Base-by-base conservation (phyloP, 805 yeast genomes). In the Saccharomycopsis microspora region DNA sequence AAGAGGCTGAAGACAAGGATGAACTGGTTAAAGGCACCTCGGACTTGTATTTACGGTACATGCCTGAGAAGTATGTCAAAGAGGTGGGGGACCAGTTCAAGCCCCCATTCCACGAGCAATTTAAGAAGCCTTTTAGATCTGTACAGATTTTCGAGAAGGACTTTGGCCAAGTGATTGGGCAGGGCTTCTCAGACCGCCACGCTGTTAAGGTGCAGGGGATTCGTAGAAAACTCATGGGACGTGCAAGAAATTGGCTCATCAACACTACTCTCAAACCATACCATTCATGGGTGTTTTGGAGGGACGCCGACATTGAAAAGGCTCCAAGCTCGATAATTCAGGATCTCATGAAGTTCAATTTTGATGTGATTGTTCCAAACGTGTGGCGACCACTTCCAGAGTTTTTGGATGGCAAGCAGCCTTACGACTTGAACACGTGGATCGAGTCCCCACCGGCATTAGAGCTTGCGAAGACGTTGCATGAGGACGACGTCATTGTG, bases 321-420 rank as follows among this genome's bases (percentile, higher is more conserved):
- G 78, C 85, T 55, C 89, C 90, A 0, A 87, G 86, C 4, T 71
- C 80, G 39, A 81, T 85, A 43, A 75, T 85, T 52, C 80, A 85
- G 62, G 80, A 75, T 58, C 67, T 85, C 64, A 84, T 85, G 90
- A 71, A 74, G 53, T 70, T 69, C 53, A 74, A 75, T 54, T 80
- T 71, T 59, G 95, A 85, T 58, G 83, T 85, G 10, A 70, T 85
- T 62, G 74, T 82, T 38, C 95, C 87, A 32, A 87, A 93, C 59
- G 96, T 93, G 34, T 93, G 98, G 98, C 74, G 98, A 57, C 98
- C 97, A 2, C 71, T 93, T 52, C 98, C 98, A 3, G 82, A 80
- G 42, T 93, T 89, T 65, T 74, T 93, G 53, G 94, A 93, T 19
- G 76, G 78, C 54, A 94, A 85, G 61, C 98, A 93, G 64, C 88